Base-by-base conservation (phyloP, 495 filamentous ascomycete species). In the Jackrogersella minutella region DNA sequence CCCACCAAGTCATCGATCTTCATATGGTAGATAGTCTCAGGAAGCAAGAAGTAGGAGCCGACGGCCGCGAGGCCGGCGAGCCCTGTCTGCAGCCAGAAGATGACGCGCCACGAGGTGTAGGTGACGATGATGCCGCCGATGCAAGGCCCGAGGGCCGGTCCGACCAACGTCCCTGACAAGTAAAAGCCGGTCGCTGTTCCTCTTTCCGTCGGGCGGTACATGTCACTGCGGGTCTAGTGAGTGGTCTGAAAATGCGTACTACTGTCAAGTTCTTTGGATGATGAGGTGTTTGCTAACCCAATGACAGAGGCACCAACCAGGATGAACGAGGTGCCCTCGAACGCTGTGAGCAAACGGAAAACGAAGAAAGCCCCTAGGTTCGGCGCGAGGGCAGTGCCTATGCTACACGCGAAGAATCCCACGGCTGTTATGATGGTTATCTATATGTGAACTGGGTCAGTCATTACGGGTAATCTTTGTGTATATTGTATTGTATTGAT, bases 61-160 rank as follows among this genome's bases (percentile, higher is more conserved):
- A 88, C n/a, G 3, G 81, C 77, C 9, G 83, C 86, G 9, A 81
- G 58, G 5, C 84, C 88, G 2, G 83, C 85, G 0, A 92, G 78
- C 0, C 82, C 88, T 8, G 87, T 83, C 69, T 91, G 88, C 11
- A 91, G 81, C 86, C 88, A 91, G 78, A 91, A 91, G 28, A 91
- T 88, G 33, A 82, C 83, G 26, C 88, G 76, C 90, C 90, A 92
- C 5, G 84, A 83, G 13, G 80, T 77, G 74, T 85, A 91, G 0
- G 87, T 91, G 13, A 91, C 87, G 43, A 92, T 89, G 37, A 91
- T 85, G 26, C 86, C 87, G 7, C 85, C 85, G 21, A 87, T 67
- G 64, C 91, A 88, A 3, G 90, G 89, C 7, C 89, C 89, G 14
- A 91, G 75, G 17, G 89, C 88, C 19, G 90, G 90, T 0, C 90